These are phyloP conservation scores for Cyclospora cayetanensis DNA, from an alignment of 169 alveolate species.

Conservation along the genomic window DNA sequence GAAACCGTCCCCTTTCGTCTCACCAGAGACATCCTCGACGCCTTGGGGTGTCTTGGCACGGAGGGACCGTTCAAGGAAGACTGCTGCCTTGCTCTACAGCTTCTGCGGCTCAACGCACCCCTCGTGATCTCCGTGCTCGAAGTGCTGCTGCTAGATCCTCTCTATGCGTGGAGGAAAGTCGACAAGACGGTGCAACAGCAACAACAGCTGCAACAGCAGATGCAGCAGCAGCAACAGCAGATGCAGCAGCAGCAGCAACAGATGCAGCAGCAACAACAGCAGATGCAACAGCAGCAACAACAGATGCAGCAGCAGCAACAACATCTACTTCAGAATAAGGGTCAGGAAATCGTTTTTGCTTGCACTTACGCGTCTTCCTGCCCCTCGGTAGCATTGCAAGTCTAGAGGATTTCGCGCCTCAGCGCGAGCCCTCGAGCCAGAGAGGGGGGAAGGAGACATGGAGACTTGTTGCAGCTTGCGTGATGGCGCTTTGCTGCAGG, in stretches of 20 bases:
- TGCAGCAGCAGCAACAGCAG: neutral
- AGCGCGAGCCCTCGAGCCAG: neutral
- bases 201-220: neutral
- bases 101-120: conserved; percentile 33
- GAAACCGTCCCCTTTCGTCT: conserved; percentile 94
- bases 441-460: neutral
- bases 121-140: conserved; percentile 89
- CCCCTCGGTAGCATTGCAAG: neutral
- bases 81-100: conserved; percentile 78
- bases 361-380: neutral
- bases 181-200: neutral
- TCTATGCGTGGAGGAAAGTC: conserved; percentile 82
- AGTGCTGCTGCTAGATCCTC: conserved; percentile 94
- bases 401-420: neutral
- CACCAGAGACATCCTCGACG: conserved; percentile 94
- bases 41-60: conserved; percentile 89
- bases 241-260: neutral
- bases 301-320: neutral
- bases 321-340: too few relatives aligned
- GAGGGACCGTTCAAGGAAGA: conserved; percentile 90
- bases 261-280: neutral
- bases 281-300: neutral
- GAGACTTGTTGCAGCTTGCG: neutral
- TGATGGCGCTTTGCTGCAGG: neutral
- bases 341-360: too few relatives aligned